Evolutionary conservation across 495 filamentous ascomycete genomes (phyloP), one percentile per base, ranked within the genome.

Genomic region (Pyrenula aspistea): DNA sequence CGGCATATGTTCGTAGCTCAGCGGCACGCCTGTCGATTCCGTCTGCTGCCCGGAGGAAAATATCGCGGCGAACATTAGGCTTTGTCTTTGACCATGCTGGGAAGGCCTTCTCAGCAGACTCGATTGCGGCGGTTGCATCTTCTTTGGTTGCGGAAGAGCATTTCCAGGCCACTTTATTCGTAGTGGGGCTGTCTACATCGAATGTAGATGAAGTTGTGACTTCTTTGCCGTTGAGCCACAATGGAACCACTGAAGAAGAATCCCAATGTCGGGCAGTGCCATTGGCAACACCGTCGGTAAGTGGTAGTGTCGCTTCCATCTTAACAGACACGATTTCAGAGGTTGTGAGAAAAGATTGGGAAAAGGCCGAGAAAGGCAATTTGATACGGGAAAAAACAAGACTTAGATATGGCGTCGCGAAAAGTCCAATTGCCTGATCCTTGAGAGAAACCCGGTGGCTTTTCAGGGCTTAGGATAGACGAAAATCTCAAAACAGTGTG

Each of bases 31-130:
- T 66, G 25, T 82, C 77, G n/a, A 96, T 68, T 36, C 91, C 67
- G 42, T 85, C 81, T 10, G 86, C 85, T 15, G 85, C 82, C 64
- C 83, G 85, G 55, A 88, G 72, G 51, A 96, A 74, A 64, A 95
- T 82, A 61, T 88, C 80, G 24, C 88, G 85, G 22, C 88, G 83
- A 25, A 70, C 60, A 20, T 73, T 65, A 8, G 85, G 80, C 36
- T 82, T 83, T 0, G 83, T 82, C 50, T 79, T 73, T 47, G 76
- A 78, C 91, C 91, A 96, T 58, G 79, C 63, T 53, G 78, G 77
- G 66, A 89, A 86, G 3, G 89, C 89, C 2, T 75, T 72, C 25
- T 80, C 71, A 0, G 90, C 88, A 1, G 88, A 77, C 22, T 80
- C 71, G 23, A 89, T 70, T 25, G 88, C 88, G 21, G 74, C 68